These are phyloP conservation scores for Leccinellum albellum DNA, from an alignment of 768 basidiomycete species.

Conservation along the genomic window DNA sequence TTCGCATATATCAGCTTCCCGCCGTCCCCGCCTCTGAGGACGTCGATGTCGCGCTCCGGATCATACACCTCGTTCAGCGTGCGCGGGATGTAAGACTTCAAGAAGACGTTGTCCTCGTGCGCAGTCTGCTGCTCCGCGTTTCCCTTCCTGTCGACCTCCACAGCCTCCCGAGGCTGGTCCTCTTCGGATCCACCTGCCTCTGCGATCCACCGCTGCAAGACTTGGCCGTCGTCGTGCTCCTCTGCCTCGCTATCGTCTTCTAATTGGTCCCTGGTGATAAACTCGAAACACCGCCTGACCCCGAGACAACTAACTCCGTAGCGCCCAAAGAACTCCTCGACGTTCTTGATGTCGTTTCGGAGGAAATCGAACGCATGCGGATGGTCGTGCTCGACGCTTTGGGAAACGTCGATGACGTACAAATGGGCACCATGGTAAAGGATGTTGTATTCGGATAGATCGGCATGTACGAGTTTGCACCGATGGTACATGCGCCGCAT, in stretches of 20 bases:
- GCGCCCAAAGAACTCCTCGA: slow-evolving; percentile 87
- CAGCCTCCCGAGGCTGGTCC: slow-evolving; percentile 9
- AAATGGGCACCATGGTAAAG: slow-evolving; percentile 80
- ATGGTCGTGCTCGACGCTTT: slow-evolving; percentile 98
- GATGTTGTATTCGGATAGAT: slow-evolving; percentile 97
- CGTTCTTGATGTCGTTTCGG: slow-evolving; percentile 84
- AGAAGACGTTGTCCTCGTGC: slow-evolving; percentile 87
- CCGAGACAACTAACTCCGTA: slow-evolving; percentile 76
- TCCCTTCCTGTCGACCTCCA: slow-evolving; percentile 10
- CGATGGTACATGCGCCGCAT: slow-evolving; percentile 82
- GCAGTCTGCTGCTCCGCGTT: slow-evolving; percentile 27
- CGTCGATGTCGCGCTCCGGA: slow-evolving; percentile 87
- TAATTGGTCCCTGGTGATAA: slow-evolving; percentile 63
- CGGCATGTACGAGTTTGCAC: slow-evolving; percentile 95
- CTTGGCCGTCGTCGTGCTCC: slow-evolving; percentile 16
- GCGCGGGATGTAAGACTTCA: slow-evolving; percentile 89
- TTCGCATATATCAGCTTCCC: slow-evolving; percentile 80
- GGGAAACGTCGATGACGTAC: slow-evolving; percentile 96
- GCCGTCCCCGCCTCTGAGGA: slow-evolving; percentile 66
- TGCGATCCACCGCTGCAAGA: slow-evolving; percentile 48
- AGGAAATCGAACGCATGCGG: slow-evolving; percentile 96
- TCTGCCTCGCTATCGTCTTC: slow-evolving; percentile 25
- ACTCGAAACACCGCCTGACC: slow-evolving; percentile 81
- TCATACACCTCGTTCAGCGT: slow-evolving; percentile 90
- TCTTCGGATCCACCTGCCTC: slow-evolving; percentile 27